phyloP scores from a whole-genome alignment of 495 filamentous ascomycete genomes.

The Venustampulla echinocandica region DNA sequence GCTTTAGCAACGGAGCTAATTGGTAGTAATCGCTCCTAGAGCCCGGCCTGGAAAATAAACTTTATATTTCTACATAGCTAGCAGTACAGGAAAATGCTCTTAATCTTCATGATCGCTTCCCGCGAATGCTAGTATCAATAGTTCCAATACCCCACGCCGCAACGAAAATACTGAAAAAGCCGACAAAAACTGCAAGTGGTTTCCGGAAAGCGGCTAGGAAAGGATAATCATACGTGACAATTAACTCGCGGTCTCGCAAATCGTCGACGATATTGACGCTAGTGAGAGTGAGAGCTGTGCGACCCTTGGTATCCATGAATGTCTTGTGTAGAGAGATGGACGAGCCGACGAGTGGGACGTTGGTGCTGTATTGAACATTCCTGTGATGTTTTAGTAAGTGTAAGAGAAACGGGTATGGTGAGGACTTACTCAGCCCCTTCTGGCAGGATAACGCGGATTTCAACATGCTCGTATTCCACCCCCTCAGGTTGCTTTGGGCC shows the following conservation, averaged over 20 bases:
- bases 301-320: constrained; percentile 89
- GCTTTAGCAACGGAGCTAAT: no score
- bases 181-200: constrained; percentile 73
- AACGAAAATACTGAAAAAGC: constrained; percentile 64
- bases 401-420: constrained; percentile 19
- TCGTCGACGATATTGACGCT: constrained; percentile 86
- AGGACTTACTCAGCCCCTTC: constrained; percentile 78
- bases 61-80: no score
- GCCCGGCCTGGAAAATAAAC: no score
- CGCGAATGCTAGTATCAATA: constrained; percentile 18
- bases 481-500: constrained; percentile 80
- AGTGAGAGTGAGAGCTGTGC: constrained; percentile 71
- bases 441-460: constrained; percentile 75
- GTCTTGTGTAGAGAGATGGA: constrained; percentile 62
- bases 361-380: constrained; percentile 59
- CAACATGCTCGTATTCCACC: constrained; percentile 72
- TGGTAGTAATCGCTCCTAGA: no score
- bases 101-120: constrained; percentile 12
- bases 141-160: constrained; percentile 62
- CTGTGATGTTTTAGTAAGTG: constrained; percentile 30
- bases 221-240: constrained; percentile 85
- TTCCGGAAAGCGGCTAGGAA: constrained; percentile 70
- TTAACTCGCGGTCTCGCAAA: constrained; percentile 65
- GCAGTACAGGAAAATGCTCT: no score
- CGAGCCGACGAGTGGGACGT: constrained; percentile 45